phyloP scores from a whole-genome alignment of 306 rosid species.

The Casuarina glauca region DNA sequence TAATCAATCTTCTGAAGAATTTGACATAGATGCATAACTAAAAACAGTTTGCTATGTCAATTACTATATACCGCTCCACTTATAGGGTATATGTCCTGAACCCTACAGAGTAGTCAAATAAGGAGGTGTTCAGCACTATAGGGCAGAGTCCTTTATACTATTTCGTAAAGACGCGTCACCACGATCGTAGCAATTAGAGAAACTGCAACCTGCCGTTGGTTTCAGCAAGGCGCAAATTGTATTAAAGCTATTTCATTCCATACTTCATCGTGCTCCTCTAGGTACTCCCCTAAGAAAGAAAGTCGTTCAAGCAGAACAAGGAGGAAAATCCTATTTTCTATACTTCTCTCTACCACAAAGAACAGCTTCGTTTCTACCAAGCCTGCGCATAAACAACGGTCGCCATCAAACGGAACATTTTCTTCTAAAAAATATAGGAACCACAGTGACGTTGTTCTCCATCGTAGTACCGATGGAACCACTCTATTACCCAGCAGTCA shows the following conservation, averaged over 20 bases:
- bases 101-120: not conserved
- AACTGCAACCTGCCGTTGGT: not conserved
- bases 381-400: not conserved
- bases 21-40: not conserved
- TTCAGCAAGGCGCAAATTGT: not conserved
- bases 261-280: not conserved
- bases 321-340: not conserved
- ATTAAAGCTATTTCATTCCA: not conserved
- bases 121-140: not conserved
- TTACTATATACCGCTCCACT: not conserved
- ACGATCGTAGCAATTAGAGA: not conserved
- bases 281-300: not conserved
- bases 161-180: not conserved
- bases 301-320: not conserved
- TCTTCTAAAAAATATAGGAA: too few relatives aligned
- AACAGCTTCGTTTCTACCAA: not conserved
- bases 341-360: not conserved
- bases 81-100: not conserved
- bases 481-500: too few relatives aligned
- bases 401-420: too few relatives aligned
- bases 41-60: not conserved
- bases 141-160: not conserved
- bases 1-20: not conserved
- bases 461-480: too few relatives aligned
- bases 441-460: not conserved